Evolutionary conservation across 495 filamentous ascomycete genomes (phyloP).

Genomic region (Talaromyces nanjingensis): DNA sequence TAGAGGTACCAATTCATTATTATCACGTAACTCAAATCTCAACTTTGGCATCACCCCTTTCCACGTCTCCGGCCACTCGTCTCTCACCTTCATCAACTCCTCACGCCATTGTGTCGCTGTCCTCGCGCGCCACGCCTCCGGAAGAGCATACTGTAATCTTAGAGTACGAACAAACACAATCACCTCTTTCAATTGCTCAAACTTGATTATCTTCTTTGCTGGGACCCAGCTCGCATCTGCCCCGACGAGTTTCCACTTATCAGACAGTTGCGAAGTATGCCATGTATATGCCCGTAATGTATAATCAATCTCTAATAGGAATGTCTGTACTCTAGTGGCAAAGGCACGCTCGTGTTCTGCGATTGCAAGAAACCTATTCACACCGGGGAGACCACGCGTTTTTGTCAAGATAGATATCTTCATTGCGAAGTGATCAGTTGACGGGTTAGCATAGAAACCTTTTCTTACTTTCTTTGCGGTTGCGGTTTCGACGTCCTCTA

Average conservation of each 20-base stretch:
- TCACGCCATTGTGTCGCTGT: not conserved
- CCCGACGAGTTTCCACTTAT: not conserved
- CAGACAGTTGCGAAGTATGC: no score
- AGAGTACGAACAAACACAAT: no score
- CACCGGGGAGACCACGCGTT: no score
- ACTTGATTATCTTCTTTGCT: not conserved
- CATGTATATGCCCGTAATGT: no score
- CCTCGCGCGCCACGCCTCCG: not conserved
- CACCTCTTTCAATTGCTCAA: not conserved
- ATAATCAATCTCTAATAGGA: no score
- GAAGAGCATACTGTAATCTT: not conserved
- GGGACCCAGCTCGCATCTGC: not conserved
- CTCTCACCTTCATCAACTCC: not conserved
- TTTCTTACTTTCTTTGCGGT: not conserved
- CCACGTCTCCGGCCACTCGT: not conserved
- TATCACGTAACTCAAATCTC: no score
- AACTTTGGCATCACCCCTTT: no score
- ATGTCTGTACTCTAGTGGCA: not conserved
- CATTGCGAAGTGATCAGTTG: not conserved
- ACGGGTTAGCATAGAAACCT: not conserved
- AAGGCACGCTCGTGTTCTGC: not conserved
- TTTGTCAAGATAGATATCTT: not conserved
- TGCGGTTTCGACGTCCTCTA: no score
- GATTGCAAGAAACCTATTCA: not conserved
- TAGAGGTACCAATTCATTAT: no score